phyloP scores from a whole-genome alignment of 148 eudicot genomes.

The Salicornia ramosissima region DNA sequence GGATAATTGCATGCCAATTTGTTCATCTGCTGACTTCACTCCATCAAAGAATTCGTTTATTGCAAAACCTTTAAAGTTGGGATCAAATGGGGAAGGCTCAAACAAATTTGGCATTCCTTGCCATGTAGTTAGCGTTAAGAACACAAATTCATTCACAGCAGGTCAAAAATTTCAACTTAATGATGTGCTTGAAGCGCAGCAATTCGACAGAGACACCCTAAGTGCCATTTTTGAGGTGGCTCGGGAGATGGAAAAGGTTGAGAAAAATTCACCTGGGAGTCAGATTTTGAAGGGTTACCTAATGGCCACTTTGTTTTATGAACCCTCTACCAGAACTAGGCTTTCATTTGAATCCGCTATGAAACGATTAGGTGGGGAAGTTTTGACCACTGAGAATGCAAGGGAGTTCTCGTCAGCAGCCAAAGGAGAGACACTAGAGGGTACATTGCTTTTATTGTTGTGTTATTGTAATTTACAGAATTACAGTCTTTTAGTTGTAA shows the following conservation, averaged over 20 bases:
- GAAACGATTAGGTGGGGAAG: constrained; percentile 97
- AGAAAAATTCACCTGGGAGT: constrained; percentile 67
- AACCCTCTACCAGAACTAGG: constrained; percentile 95
- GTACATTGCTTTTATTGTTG: constrained; percentile 26
- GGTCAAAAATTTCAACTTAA: constrained; percentile 75
- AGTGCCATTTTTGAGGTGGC: constrained; percentile 88
- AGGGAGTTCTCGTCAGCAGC: constrained; percentile 97
- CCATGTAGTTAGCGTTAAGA: constrained; percentile 37
- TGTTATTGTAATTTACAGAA: neutral
- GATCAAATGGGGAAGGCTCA: constrained; percentile 22
- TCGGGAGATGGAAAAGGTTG: constrained; percentile 77
- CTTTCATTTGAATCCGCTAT: constrained; percentile 98
- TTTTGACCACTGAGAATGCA: constrained; percentile 95
- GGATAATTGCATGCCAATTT: constrained; percentile 7
- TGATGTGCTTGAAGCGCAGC: constrained; percentile 91
- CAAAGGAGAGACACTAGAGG: constrained; percentile 98
- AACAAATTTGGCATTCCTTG: constrained; percentile 35
- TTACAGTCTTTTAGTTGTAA: neutral
- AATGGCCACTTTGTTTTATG: constrained; percentile 95
- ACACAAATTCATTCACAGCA: constrained; percentile 22
- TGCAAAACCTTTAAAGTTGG: constrained; percentile 25
- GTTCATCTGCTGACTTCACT: constrained; percentile 18
- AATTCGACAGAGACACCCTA: constrained; percentile 78
- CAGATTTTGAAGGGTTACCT: constrained; percentile 79
- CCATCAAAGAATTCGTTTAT: constrained; percentile 17